phyloP scores from a whole-genome alignment of 2,329 filamentous ascomycete genomes.

The Cytospora schulzeri region DNA sequence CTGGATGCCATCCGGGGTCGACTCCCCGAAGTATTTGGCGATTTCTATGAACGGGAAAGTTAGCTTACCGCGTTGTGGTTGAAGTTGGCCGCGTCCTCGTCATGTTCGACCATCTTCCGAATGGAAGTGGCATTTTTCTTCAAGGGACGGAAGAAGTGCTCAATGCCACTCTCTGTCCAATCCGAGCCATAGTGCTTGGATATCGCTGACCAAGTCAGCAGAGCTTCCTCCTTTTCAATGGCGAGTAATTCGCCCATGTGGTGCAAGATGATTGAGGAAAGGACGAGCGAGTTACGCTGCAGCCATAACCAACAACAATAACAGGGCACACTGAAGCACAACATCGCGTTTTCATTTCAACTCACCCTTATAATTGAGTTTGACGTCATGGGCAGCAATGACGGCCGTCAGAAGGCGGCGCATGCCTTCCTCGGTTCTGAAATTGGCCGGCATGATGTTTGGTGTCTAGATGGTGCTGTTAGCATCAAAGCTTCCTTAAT shows the following conservation, averaged over 20 bases:
- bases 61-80: conserved; percentile 29
- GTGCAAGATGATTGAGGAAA: not conserved
- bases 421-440: conserved; percentile 62
- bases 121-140: conserved; percentile 46
- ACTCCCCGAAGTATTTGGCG: conserved; percentile 61
- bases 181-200: conserved; percentile 52
- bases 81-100: conserved; percentile 48
- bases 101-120: conserved; percentile 38
- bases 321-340: not conserved
- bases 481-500: not conserved
- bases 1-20: conserved; percentile 58
- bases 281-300: not conserved
- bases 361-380: conserved; percentile 65
- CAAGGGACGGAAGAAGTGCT: conserved; percentile 55
- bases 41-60: conserved; percentile 48
- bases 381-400: conserved; percentile 57
- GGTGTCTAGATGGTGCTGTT: not conserved
- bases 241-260: not conserved
- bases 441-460: conserved; percentile 56
- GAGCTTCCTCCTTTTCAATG: conserved; percentile 26
- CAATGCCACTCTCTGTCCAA: conserved; percentile 48
- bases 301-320: not conserved
- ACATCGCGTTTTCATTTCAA: not conserved
- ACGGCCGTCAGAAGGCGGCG: conserved; percentile 63
- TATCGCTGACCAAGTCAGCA: conserved; percentile 45